Evolutionary conservation across 2,329 filamentous ascomycete genomes (phyloP).

Genomic region (Dryadomyces sulphureus): DNA sequence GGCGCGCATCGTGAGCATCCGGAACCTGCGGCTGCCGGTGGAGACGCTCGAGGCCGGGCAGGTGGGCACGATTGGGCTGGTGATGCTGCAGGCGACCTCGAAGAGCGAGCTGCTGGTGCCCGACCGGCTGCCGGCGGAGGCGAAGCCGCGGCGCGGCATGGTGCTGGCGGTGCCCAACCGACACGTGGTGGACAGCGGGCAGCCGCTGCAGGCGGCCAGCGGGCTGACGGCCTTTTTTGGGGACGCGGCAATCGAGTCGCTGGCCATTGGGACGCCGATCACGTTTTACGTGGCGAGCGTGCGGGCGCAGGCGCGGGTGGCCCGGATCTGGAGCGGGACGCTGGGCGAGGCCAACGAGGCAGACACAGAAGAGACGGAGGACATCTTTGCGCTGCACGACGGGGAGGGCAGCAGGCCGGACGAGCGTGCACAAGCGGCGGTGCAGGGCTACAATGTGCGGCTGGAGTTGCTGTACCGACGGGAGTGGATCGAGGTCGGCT

Average conservation of each 20-base stretch:
- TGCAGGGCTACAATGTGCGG: conserved; percentile 37
- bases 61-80: conserved; percentile 75
- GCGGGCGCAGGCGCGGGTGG: conserved; percentile 62
- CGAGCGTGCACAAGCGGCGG: not conserved
- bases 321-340: conserved; percentile 11
- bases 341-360: conserved; percentile 5
- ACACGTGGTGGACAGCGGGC: conserved; percentile 39
- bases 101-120: no score
- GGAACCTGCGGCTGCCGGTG: conserved; percentile 76
- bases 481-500: conserved; percentile 61
- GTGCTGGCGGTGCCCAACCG: conserved; percentile 52
- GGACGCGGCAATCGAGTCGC: conserved; percentile 42
- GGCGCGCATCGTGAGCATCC: conserved; percentile 70
- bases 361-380: not conserved
- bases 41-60: conserved; percentile 62
- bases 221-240: conserved; percentile 60
- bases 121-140: no score
- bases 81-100: conserved; percentile 29
- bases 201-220: conserved; percentile 48
- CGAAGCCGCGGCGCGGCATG: conserved; percentile 63
- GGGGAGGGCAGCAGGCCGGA: conserved; percentile 15
- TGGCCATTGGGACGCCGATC: conserved; percentile 54
- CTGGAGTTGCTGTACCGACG: conserved; percentile 54
- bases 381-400: conserved; percentile 37
- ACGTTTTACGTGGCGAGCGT: conserved; percentile 84